These are phyloP conservation scores for Globisporangium yorkense DNA, from an alignment of 352 stramenopile genomes.

Conservation along the genomic window DNA sequence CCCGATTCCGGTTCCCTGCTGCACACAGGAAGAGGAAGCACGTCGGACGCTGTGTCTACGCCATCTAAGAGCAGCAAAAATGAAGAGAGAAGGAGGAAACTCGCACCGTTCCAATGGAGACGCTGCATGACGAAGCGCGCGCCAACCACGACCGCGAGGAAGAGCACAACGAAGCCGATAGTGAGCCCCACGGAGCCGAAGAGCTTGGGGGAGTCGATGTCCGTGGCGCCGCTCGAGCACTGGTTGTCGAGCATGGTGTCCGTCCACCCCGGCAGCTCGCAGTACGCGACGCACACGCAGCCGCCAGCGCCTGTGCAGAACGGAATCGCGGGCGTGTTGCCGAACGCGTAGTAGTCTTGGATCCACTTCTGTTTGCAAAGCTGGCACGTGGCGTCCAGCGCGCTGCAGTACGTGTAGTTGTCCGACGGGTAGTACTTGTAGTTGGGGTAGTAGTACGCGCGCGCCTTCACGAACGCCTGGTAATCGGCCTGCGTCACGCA, in stretches of 20 bases:
- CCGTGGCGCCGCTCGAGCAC: conserved; percentile 9
- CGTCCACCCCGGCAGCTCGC: conserved; percentile 21
- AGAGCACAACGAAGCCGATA: conserved; percentile 8
- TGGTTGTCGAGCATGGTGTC: conserved; percentile 21
- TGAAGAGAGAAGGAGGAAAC: background rate
- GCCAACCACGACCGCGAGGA: conserved; percentile 7
- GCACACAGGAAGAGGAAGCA: background rate
- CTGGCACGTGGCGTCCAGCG: conserved; percentile 27
- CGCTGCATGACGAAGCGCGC: conserved; percentile 10
- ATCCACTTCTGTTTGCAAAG: conserved; percentile 25
- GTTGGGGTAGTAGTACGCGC: conserved; percentile 38
- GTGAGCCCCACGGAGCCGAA: conserved; percentile 2
- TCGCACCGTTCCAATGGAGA: conserved; percentile 8
- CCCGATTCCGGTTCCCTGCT: background rate
- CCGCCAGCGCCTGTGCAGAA: conserved; percentile 29
- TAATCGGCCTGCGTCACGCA: conserved; percentile 34
- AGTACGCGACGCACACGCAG: conserved; percentile 40
- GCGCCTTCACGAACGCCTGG: conserved; percentile 23
- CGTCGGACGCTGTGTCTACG: background rate
- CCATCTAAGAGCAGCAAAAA: background rate
- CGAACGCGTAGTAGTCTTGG: conserved; percentile 19
- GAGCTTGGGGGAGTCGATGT: background rate
- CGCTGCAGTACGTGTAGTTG: conserved; percentile 35
- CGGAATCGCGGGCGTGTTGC: conserved; percentile 14
- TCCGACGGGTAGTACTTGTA: conserved; percentile 37